These are phyloP conservation scores for Irpex lacteus DNA, from an alignment of 1,284 basidiomycete species.

Conservation along the genomic window DNA sequence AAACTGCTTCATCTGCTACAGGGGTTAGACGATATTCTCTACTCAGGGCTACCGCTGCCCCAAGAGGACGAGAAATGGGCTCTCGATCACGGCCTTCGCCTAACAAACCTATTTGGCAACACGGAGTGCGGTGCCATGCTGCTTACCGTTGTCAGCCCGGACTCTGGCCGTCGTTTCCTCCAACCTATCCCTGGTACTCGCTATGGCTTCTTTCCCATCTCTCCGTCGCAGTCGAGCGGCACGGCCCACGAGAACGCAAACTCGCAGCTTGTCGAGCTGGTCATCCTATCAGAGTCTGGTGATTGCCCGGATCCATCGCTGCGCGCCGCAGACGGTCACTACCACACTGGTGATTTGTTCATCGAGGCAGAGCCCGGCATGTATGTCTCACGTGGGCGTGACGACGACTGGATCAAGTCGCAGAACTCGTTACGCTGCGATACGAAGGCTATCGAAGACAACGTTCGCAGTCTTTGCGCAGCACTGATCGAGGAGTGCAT, in stretches of 20 bases:
- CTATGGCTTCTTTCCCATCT: slow-evolving; percentile 58
- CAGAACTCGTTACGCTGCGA: slow-evolving; percentile 72
- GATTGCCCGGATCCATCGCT: slow-evolving; percentile 64
- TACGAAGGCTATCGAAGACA: slow-evolving; percentile 74
- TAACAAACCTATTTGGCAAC: slow-evolving; percentile 73
- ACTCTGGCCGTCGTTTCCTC: slow-evolving; percentile 38
- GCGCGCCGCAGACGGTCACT: slow-evolving; percentile 57
- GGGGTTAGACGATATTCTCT: slow-evolving; percentile 28
- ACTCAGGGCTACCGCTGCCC: slow-evolving; percentile 26
- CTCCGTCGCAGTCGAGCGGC: slow-evolving; percentile 27
- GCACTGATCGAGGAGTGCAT: slow-evolving; percentile 58
- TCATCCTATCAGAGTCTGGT: slow-evolving; percentile 59
- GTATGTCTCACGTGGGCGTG: slow-evolving; percentile 61
- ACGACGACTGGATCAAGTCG: slow-evolving; percentile 79
- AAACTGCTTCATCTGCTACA: slow-evolving; percentile 55
- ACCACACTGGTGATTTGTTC: slow-evolving; percentile 77
- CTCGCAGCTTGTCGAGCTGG: slow-evolving; percentile 55
- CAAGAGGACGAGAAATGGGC: slow-evolving; percentile 53
- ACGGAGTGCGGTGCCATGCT: slow-evolving; percentile 72
- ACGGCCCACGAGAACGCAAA: slow-evolving; percentile 48
- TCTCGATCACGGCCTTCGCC: slow-evolving; percentile 49
- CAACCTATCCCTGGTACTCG: slow-evolving; percentile 50
- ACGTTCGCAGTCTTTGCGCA: slow-evolving; percentile 52
- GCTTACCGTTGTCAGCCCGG: slow-evolving; percentile 48
- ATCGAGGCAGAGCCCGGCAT: slow-evolving; percentile 49